phyloP scores from a whole-genome alignment of 805 yeast species.

The Metschnikowia matae region DNA sequence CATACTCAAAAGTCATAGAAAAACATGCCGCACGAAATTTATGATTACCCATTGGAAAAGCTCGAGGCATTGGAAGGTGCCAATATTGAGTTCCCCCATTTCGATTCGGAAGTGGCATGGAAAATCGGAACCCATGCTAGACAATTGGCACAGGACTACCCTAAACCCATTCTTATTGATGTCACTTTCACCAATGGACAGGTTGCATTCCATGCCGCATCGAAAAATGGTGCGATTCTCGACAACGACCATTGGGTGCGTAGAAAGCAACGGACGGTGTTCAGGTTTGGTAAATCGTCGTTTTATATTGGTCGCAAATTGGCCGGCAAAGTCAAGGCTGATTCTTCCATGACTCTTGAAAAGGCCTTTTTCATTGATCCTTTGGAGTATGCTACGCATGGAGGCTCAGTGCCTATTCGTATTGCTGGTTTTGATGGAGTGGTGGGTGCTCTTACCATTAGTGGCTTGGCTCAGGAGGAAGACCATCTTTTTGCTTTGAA shows the following conservation, averaged over 20 bases:
- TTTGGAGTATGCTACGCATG: slow-evolving; percentile 48
- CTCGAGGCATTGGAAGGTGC: slow-evolving; percentile 15
- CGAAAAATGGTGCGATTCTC: slow-evolving; percentile 33
- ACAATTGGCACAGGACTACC: slow-evolving; percentile 25
- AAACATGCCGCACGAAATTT: slow-evolving; percentile 7
- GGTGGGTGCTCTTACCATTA: slow-evolving; percentile 48
- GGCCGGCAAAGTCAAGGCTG: slow-evolving; percentile 23
- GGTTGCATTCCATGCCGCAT: slow-evolving; percentile 42
- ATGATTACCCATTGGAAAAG: slow-evolving; percentile 4
- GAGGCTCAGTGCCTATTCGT: slow-evolving; percentile 53
- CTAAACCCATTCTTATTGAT: slow-evolving; percentile 44
- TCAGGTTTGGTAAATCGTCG: slow-evolving; percentile 46
- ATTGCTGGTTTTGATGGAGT: slow-evolving; percentile 32
- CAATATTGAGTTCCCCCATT: slow-evolving; percentile 20
- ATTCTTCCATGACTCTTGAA: slow-evolving; percentile 24
- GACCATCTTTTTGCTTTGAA: slow-evolving; percentile 49
- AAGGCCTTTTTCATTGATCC: slow-evolving; percentile 37
- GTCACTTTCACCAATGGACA: slow-evolving; percentile 45
- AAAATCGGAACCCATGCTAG: slow-evolving; percentile 42
- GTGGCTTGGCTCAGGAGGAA: slow-evolving; percentile 53
- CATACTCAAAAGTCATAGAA: background rate
- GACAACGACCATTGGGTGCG: slow-evolving; percentile 55
- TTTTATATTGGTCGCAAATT: slow-evolving; percentile 45
- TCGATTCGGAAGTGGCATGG: slow-evolving; percentile 41
- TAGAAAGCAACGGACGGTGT: slow-evolving; percentile 46